Conservation (phyloP, 2,329 filamentous ascomycete genomes). For the Parafenestella ontariensis region DNA sequence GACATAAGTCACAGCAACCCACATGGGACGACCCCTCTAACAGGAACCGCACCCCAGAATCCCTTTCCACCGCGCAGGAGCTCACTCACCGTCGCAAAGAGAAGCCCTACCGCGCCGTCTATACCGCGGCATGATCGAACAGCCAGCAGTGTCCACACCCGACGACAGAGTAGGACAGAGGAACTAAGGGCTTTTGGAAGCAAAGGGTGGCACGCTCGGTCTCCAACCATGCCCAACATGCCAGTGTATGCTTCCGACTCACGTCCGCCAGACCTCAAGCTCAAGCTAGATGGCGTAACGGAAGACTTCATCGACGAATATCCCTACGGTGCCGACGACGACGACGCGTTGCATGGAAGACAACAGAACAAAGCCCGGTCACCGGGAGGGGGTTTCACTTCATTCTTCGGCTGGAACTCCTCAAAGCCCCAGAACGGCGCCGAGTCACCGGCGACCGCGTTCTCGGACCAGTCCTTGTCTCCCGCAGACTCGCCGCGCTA, state of each 20-base stretch:
- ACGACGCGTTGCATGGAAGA: slow-evolving; percentile 21
- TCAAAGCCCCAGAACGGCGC: slow-evolving; percentile 59
- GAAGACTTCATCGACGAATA: slow-evolving; percentile 48
- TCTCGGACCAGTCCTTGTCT: slow-evolving; percentile 67
- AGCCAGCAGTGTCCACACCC: slow-evolving; percentile 43
- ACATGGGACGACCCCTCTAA: slow-evolving; percentile 43
- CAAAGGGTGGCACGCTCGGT: slow-evolving; percentile 36
- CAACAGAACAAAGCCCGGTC: slow-evolving; percentile 51
- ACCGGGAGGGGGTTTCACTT: slow-evolving; percentile 63
- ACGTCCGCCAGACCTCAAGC: slow-evolving; percentile 39
- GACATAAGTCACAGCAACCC: slow-evolving; percentile 39
- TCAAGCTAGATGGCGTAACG: slow-evolving; percentile 47
- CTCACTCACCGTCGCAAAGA: slow-evolving; percentile 25
- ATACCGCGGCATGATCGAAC: slow-evolving; percentile 46
- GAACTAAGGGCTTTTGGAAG: slow-evolving; percentile 29
- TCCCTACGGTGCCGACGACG: slow-evolving; percentile 36
- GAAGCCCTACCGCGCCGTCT: slow-evolving; percentile 9
- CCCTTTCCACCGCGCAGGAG: slow-evolving; percentile 32
- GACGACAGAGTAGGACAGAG: slow-evolving; percentile 33
- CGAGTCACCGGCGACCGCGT: slow-evolving; percentile 67
- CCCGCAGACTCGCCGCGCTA: slow-evolving; percentile 63
- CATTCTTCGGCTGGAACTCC: slow-evolving; percentile 72
- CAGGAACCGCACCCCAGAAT: slow-evolving; percentile 29
- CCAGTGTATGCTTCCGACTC: slow-evolving; percentile 39
- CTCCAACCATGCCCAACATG: slow-evolving; percentile 51